Evolutionary conservation across 495 filamentous ascomycete species (phyloP).

Genomic region (Bacidia rubella): DNA sequence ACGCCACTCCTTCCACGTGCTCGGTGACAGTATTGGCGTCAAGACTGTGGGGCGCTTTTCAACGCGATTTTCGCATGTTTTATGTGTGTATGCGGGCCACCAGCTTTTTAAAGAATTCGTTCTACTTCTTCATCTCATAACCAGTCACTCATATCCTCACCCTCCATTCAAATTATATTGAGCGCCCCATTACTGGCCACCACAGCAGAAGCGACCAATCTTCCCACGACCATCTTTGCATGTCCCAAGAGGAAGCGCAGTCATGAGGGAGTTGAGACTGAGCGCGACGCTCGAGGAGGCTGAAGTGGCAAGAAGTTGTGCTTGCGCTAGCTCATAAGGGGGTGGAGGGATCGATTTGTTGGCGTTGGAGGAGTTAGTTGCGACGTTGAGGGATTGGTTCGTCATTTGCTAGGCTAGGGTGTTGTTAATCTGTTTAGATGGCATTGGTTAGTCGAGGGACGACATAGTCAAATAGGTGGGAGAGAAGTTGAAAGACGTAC

Average conservation of each 20-base stretch:
- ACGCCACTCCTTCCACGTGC: too few relatives aligned
- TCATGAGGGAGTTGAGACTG: conserved; percentile 76
- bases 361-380: conserved; percentile 90
- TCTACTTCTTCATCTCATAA: too few relatives aligned
- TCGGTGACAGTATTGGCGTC: too few relatives aligned
- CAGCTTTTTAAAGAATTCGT: too few relatives aligned
- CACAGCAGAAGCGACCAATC: conserved; percentile 89
- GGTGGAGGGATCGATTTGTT: conserved; percentile 90
- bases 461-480: too few relatives aligned
- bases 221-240: conserved; percentile 57
- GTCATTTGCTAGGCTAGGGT: conserved; percentile 90
- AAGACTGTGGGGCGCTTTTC: too few relatives aligned
- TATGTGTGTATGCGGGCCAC: too few relatives aligned
- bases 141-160: conserved; percentile 91
- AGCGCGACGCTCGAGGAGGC: conserved; percentile 91
- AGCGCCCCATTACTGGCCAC: conserved; percentile 80
- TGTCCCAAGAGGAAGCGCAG: conserved; percentile 56
- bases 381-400: conserved; percentile 96
- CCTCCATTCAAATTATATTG: conserved; percentile 95
- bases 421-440: conserved; percentile 58
- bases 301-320: conserved; percentile 80
- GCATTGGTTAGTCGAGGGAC: not conserved
- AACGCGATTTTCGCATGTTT: too few relatives aligned
- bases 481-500: conserved; percentile 27
- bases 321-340: conserved; percentile 63